Conservation (phyloP, 2,329 filamentous ascomycete genomes). For the Epichloe typhina region DNA sequence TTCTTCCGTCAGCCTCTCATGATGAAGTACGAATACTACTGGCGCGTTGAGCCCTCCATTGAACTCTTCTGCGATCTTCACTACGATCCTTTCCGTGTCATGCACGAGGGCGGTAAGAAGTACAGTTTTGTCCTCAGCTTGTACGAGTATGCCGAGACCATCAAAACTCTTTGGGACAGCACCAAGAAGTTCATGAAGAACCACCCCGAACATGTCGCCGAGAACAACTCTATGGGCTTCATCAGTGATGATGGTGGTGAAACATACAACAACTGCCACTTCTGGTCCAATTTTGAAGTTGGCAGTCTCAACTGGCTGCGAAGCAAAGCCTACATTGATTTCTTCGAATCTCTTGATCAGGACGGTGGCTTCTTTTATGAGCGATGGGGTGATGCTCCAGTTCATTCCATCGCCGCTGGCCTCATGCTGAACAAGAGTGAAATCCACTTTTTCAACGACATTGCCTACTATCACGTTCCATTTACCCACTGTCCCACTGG, state of each 20-base stretch:
- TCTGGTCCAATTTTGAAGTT: constrained; percentile 99
- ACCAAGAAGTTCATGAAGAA: constrained; percentile 87
- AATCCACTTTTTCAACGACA: constrained; percentile 98
- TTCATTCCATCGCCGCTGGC: constrained; percentile 90
- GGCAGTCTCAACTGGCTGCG: constrained; percentile 90
- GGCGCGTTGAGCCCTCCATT: constrained; percentile 94
- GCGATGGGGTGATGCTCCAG: constrained; percentile 92
- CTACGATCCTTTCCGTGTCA: constrained; percentile 93
- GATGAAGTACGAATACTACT: constrained; percentile 98
- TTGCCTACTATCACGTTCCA: constrained; percentile 93
- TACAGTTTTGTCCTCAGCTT: constrained; percentile 94
- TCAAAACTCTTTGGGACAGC: constrained; percentile 90
- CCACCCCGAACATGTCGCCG: constrained; percentile 74
- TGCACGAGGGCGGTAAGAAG: constrained; percentile 94
- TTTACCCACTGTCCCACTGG: constrained; percentile 96
- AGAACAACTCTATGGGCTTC: constrained; percentile 80
- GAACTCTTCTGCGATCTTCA: constrained; percentile 92
- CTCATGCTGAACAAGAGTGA: constrained; percentile 84
- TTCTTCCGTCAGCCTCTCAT: constrained; percentile 94
- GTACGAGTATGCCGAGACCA: constrained; percentile 94
- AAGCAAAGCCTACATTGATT: constrained; percentile 78
- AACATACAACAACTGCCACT: constrained; percentile 94
- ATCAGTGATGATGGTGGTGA: constrained; percentile 84
- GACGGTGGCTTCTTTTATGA: constrained; percentile 99
- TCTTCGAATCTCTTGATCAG: constrained; percentile 73